phyloP scores from a whole-genome alignment of 2,329 filamentous ascomycete genomes.

The Camillea tinctor region DNA sequence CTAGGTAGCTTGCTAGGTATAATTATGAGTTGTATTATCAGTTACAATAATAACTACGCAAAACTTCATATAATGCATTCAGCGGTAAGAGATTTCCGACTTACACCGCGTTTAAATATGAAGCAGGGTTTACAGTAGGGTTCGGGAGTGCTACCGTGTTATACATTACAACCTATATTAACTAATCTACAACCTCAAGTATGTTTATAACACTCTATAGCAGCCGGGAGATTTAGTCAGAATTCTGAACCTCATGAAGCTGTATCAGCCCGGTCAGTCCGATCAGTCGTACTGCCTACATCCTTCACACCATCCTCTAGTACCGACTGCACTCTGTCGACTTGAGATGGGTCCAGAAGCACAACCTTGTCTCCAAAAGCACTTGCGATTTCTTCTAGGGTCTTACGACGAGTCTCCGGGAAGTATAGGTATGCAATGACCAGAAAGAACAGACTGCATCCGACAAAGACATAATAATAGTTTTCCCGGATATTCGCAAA shows the following conservation, averaged over 20 bases:
- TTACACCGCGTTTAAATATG: too few species aligned
- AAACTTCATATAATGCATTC: too few species aligned
- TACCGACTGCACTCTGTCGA: constrained; percentile 9
- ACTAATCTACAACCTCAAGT: too few species aligned
- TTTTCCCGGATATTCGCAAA: constrained; percentile 58
- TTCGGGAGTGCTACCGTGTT: too few species aligned
- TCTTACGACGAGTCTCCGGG: constrained; percentile 38
- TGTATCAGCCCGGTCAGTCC: background rate
- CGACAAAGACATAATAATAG: constrained; percentile 61
- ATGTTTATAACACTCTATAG: too few species aligned
- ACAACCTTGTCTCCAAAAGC: constrained; percentile 28
- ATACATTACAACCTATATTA: too few species aligned
- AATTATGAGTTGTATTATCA: too few species aligned
- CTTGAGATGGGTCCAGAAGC: constrained; percentile 12
- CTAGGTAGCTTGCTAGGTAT: too few species aligned
- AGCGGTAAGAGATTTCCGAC: too few species aligned
- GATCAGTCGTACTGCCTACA: constrained; percentile 1
- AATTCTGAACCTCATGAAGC: background rate
- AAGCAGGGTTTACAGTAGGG: too few species aligned
- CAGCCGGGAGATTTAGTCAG: too few species aligned
- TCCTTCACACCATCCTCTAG: constrained; percentile 13
- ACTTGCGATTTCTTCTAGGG: constrained; percentile 26
- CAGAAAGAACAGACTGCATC: constrained; percentile 50
- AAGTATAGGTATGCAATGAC: constrained; percentile 54
- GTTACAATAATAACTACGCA: too few species aligned